Base-by-base conservation (phyloP, 164 flowering plant species). In the Cinnamomum chago region DNA sequence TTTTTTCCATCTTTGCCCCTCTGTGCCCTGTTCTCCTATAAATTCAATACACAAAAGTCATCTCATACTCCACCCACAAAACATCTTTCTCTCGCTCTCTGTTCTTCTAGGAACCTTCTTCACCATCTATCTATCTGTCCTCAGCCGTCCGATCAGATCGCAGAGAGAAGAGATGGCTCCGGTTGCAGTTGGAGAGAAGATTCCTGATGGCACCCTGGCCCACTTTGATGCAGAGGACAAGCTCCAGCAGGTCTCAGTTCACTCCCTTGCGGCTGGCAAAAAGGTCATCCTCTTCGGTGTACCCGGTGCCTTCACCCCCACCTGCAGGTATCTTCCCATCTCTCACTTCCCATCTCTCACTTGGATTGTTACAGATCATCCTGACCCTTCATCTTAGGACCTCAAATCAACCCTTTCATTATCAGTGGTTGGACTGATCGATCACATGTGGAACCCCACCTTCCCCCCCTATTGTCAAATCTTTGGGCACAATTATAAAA, bases 241-340 rank as follows among this genome's bases (percentile, higher is more conserved):
- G 65, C 86, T 87, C 62, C 91, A 92, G 75, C 60, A 76, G 50
- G 88, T 87, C 0, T 83, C 94, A 62, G 69, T 94, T 0, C 94
- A 92, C 84, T 84, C 91, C 60, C 88, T 92, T 70, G 91, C 94
- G 33, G 86, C 94, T 78, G 98, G 97, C 18, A 94, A 94, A 69
- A 92, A 88, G 83, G 88, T 90, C 83, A 68, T 94, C 79, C 82
- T 94, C 68, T 86, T 94, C 71, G 98, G 88, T 23, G 95, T 94
- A 23, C 98, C 98, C 79, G 98, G 98, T 60, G 98, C 98, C 60
- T 94, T 92, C 84, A 94, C 98, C 71, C 95, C 96, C 6, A 90
- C 96, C 70, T 94, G 97, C 97, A 94, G 98, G 98, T 90, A 55
- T 55, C n/a, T 15, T 17, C 20, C 60, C 60, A 15, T 20, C 1